Conservation (phyloP, 169 alveolate species). For the Neospora caninum region DNA sequence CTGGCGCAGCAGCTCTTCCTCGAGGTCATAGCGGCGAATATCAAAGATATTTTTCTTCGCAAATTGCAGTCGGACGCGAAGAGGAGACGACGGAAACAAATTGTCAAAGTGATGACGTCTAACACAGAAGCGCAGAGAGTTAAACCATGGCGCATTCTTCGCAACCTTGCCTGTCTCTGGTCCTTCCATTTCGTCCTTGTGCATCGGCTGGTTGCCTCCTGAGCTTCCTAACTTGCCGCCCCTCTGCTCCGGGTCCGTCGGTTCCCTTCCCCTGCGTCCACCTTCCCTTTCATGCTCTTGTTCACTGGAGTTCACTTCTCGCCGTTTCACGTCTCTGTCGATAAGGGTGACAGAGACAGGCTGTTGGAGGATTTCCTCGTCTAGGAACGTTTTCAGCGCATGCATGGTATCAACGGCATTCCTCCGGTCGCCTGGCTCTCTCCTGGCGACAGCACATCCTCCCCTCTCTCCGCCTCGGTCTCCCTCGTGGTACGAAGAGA, state of each 20-base stretch:
- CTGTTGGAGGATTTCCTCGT: not conserved
- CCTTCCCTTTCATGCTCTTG: not conserved
- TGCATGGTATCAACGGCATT: not conserved
- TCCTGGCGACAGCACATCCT: not conserved
- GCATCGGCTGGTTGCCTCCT: not conserved
- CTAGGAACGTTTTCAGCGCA: not conserved
- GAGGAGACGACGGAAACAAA: not conserved
- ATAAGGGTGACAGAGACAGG: not conserved
- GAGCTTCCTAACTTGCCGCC: not conserved
- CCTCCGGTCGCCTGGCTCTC: not conserved
- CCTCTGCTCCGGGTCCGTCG: not conserved
- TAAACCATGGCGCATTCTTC: no score
- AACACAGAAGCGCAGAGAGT: no score
- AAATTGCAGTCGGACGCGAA: not conserved
- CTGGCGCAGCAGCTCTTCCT: slow-evolving; percentile 19
- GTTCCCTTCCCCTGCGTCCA: not conserved
- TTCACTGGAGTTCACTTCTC: not conserved
- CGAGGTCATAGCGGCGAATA: not conserved
- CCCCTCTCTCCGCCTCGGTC: not conserved
- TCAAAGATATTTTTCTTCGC: no score
- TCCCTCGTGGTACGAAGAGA: no score
- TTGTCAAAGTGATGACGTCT: no score
- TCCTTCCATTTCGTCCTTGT: not conserved
- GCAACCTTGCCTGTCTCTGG: not conserved
- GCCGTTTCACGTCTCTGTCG: not conserved